phyloP scores from a whole-genome alignment of 805 yeast species.

The Sugiyamaella valdiviana region DNA sequence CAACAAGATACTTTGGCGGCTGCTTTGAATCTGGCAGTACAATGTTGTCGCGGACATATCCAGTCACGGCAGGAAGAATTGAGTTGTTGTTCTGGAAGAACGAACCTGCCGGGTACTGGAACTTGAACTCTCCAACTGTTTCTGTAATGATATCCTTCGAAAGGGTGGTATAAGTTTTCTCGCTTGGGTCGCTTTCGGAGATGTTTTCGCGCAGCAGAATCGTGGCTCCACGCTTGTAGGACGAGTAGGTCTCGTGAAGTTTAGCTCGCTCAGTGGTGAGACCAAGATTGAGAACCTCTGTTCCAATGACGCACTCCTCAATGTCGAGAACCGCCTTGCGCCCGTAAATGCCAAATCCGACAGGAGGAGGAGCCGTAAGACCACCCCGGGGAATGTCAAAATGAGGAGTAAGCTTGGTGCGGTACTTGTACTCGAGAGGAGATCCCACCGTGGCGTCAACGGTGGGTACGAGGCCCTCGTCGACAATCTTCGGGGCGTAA shows the following conservation, averaged over 20 bases:
- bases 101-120: constrained; percentile 89
- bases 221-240: constrained; percentile 76
- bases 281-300: constrained; percentile 68
- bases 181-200: constrained; percentile 25
- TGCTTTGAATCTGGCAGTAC: constrained; percentile 36
- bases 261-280: constrained; percentile 59
- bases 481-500: constrained; percentile 36
- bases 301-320: constrained; percentile 90
- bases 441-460: constrained; percentile 64
- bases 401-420: constrained; percentile 96
- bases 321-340: constrained; percentile 68
- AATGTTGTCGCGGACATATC: constrained; percentile 70
- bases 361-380: constrained; percentile 47
- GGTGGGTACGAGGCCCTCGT: constrained; percentile 42
- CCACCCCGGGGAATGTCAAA: constrained; percentile 65
- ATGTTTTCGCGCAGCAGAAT: constrained; percentile 77
- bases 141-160: constrained; percentile 76
- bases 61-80: constrained; percentile 75
- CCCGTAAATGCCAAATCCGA: constrained; percentile 89
- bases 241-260: constrained; percentile 43
- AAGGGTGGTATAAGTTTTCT: constrained; percentile 57
- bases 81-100: constrained; percentile 92
- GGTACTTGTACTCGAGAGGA: constrained; percentile 68
- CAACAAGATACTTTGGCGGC: constrained; percentile 66
- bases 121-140: constrained; percentile 55